A percentile compares a stretch with the other conserved stretches of the same genome.
These are phyloP conservation scores for Tetratostichococcus sp. DNA, from an alignment of 139 green algal species.

Conservation along the genomic window DNA sequence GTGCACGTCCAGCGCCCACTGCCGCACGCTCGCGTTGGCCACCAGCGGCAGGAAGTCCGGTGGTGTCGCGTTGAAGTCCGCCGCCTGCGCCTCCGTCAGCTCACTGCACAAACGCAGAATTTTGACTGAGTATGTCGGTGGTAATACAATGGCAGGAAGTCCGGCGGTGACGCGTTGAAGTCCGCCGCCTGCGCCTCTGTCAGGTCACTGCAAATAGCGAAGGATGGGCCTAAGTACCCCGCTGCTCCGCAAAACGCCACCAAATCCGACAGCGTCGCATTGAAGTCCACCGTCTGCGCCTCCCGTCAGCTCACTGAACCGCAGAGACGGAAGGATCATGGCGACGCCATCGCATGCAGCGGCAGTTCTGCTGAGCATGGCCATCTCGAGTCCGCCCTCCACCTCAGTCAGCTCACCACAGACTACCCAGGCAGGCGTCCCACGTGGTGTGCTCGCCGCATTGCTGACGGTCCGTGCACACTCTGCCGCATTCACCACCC, in stretches of 20 bases:
- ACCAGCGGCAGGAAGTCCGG: slow-evolving; percentile 29
- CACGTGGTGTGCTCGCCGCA: no score
- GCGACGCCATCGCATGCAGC: no score
- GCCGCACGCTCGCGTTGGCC: background rate
- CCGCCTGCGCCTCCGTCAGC: background rate
- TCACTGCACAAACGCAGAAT: no score
- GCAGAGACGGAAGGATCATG: slow-evolving; percentile 27
- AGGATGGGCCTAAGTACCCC: no score
- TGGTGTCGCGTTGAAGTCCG: slow-evolving; percentile 14
- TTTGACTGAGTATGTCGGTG: no score
- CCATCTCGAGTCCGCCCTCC: slow-evolving; percentile 11
- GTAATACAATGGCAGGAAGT: slow-evolving; percentile 30
- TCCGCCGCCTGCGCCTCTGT: slow-evolving; percentile 3
- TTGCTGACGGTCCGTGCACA: no score
- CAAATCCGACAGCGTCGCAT: slow-evolving; percentile 13
- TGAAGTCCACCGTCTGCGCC: slow-evolving; percentile 9
- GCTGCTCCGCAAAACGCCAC: no score
- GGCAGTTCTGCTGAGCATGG: no score
- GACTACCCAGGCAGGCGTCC: no score
- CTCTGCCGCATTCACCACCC: no score
- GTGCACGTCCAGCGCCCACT: slow-evolving; percentile 34
- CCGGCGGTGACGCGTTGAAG: slow-evolving; percentile 5
- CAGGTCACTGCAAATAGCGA: slow-evolving; percentile 19
- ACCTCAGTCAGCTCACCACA: slow-evolving; percentile 13
- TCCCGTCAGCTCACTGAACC: slow-evolving; percentile 19